Evolutionary conservation across 768 basidiomycete species (phyloP), one percentile per base, ranked within the genome.

Genomic region (Holtermanniella nyarrowii): DNA sequence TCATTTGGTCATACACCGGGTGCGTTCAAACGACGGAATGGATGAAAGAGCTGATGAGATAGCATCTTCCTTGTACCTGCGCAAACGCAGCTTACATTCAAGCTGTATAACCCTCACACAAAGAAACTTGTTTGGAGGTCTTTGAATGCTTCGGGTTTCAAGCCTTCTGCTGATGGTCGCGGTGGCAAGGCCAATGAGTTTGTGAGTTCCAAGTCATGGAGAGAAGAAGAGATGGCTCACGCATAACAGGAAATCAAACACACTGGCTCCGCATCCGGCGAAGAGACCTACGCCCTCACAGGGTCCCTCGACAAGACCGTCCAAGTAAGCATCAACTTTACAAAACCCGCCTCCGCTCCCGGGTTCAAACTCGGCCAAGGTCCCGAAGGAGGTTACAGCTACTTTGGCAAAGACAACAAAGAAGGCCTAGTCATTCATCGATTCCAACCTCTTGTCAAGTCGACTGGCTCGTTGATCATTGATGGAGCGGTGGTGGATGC

Each of bases 361-460:
- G 93, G 93, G 25, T 96, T 81, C 78, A 97, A 97, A 75, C 69
- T 91, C 49, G 95, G 95, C 50, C 80, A 82, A 49, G 90, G 89
- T 2, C 80, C 83, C 12, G 79, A 84, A 54, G 95, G 89, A 14
- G 95, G 95, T 0, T 69, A 68, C 27, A 68, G 67, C 7, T 55
- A 56, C 23, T 68, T 74, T 47, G 72, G 71, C 5, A 72, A 71
- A 54, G 68, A 68, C 20, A 43, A 45, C 42, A 51, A 52, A 11
- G 62, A 59, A 23, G 63, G 62, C 16, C 87, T 87, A 67, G 86
- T 90, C 47, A 75, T 90, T 43, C 89, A 91, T 70, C 84, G 84
- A 45, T 90, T 95, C 78, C 90, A 87, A 84, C 90, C 89, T 13
- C 77, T 80, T 37, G 76, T 77, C 57, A 62, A 72, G 25, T 79